Percentiles rank a stretch among this genome's conserved stretches.
These are phyloP conservation scores for Periglandula ipomoeae DNA, from an alignment of 2,329 filamentous ascomycete genomes.

Conservation along the genomic window DNA sequence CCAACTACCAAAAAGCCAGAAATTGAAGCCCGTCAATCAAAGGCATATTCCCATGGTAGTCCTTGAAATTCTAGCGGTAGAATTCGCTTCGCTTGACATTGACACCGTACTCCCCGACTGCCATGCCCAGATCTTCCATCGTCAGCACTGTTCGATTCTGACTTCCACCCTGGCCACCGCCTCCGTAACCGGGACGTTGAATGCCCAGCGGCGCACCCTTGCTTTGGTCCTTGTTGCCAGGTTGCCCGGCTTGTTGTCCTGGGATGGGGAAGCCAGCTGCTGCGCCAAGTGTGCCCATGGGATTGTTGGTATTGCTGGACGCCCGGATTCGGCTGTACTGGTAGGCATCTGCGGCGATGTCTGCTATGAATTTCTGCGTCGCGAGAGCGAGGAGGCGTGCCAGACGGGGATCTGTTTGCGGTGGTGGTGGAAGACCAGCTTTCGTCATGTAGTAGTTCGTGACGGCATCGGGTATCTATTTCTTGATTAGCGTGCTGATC, in stretches of 20 bases:
- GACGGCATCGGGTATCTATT: slow-evolving; percentile 89
- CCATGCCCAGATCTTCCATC: slow-evolving; percentile 98
- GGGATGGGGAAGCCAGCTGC: slow-evolving; percentile 60
- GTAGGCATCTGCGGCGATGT: slow-evolving; percentile 94
- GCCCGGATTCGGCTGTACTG: slow-evolving; percentile 94
- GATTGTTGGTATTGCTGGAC: slow-evolving; percentile 80
- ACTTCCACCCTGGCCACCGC: slow-evolving; percentile 78
- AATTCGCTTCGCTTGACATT: slow-evolving; percentile 98
- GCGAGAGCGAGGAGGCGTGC: slow-evolving; percentile 89
- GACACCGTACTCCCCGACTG: slow-evolving; percentile 93
- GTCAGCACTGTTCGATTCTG: slow-evolving; percentile 91
- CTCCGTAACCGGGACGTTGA: slow-evolving; percentile 71
- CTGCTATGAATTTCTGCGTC: slow-evolving; percentile 98
- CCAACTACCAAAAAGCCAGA: not conserved
- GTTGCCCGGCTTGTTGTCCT: slow-evolving; percentile 50
- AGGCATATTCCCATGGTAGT: not conserved
- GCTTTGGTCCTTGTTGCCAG: slow-evolving; percentile 47
- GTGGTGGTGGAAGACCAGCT: slow-evolving; percentile 85
- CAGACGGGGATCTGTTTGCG: slow-evolving; percentile 80
- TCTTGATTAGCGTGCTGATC: not conserved
- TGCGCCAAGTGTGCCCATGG: slow-evolving; percentile 77
- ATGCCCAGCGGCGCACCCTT: slow-evolving; percentile 57
- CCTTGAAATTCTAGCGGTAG: slow-evolving; percentile 52
- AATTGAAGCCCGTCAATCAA: not conserved
- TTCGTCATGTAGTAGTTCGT: slow-evolving; percentile 97